Percentiles rank a stretch among this genome's conserved stretches.
Evolutionary conservation across 306 rosid genomes (phyloP).

Genomic region (Gleditsia sinensis): DNA sequence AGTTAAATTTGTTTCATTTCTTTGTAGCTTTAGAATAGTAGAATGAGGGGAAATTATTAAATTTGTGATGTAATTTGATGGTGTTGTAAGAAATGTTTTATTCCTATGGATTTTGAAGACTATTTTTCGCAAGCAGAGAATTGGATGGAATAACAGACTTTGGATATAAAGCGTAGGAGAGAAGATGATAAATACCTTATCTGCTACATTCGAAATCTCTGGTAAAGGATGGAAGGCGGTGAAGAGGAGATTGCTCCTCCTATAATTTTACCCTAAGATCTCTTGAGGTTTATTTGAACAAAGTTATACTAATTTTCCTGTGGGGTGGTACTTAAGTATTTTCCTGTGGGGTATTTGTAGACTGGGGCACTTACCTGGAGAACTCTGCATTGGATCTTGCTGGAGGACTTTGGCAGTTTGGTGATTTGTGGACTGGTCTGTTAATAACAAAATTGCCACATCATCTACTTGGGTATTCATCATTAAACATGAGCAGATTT

Average conservation of each 20-base stretch:
- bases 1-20: not conserved
- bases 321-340: not conserved
- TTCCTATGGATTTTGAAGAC: too few relatives aligned
- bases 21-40: not conserved
- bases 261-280: too few relatives aligned
- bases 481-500: too few relatives aligned
- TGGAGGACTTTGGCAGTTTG: too few relatives aligned
- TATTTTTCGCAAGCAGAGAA: not conserved
- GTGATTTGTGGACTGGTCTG: too few relatives aligned
- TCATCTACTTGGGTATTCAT: too few relatives aligned
- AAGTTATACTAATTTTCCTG: too few relatives aligned
- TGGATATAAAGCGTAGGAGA: conserved; percentile 5
- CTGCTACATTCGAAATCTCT: not conserved
- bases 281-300: too few relatives aligned
- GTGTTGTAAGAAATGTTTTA: not conserved
- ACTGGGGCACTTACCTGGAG: not conserved
- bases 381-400: not conserved
- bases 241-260: too few relatives aligned
- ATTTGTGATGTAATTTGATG: not conserved
- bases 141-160: too few relatives aligned
- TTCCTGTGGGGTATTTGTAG: not conserved
- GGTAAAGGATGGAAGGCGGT: not conserved
- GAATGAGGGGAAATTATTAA: not conserved
- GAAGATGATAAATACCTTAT: not conserved
- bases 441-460: too few relatives aligned